Percentiles rank a stretch among this genome's conserved stretches.
Evolutionary conservation across 495 filamentous ascomycete genomes (phyloP).

Genomic region (Aspergillus baeticus): DNA sequence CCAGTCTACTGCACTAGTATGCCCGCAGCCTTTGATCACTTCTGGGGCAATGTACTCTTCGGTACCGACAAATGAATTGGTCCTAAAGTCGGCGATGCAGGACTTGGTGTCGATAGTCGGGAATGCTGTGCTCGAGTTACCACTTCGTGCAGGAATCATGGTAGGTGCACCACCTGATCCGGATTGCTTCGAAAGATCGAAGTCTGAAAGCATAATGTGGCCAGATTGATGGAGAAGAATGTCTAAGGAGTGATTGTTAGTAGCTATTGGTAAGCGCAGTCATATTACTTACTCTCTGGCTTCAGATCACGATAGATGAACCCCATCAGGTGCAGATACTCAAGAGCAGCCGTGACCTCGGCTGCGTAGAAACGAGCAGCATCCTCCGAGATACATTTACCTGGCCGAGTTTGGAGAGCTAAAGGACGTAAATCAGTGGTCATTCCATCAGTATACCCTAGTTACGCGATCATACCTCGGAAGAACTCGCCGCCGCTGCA

Average conservation of each 20-base stretch:
- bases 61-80: constrained; percentile 97
- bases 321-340: constrained; percentile 98
- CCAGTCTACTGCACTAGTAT: constrained; percentile 98
- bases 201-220: constrained; percentile 99
- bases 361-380: constrained; percentile 97
- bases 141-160: constrained; percentile 89
- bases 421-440: not conserved
- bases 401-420: constrained; percentile 93
- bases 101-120: constrained; percentile 98
- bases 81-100: constrained; percentile 97
- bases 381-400: constrained; percentile 95
- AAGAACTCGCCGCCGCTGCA: constrained; percentile 99
- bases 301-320: constrained; percentile 99
- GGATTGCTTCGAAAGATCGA: constrained; percentile 97
- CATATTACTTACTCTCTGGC: constrained; percentile 81
- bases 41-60: constrained; percentile 99
- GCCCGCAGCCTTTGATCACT: constrained; percentile 97
- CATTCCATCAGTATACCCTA: not conserved
- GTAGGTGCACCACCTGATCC: constrained; percentile 93
- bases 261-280: not conserved
- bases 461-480: constrained; percentile 50
- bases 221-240: constrained; percentile 97
- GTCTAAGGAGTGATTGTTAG: constrained; percentile 52
- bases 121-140: constrained; percentile 74
- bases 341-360: constrained; percentile 95